These are phyloP conservation scores for Aspergillus carbonarius DNA, from an alignment of 2,329 filamentous ascomycete genomes.

Conservation along the genomic window DNA sequence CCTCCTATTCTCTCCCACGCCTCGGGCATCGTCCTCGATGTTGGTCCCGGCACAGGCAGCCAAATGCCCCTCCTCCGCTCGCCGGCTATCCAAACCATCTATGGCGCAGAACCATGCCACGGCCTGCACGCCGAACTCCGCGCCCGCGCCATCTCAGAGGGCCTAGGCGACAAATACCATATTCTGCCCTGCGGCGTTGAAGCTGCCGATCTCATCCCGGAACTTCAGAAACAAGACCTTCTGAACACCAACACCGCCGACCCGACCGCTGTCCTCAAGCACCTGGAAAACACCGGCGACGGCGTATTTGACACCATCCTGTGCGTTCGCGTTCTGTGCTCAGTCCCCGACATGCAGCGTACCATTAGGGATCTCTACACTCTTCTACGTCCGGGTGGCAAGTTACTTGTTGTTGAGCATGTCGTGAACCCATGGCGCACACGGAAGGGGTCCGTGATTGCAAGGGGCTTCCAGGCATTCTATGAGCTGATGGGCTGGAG, in stretches of 20 bases:
- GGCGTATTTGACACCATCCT: constrained; percentile 56
- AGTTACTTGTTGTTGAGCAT: constrained; percentile 58
- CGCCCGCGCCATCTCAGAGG: constrained; percentile 40
- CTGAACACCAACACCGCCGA: constrained; percentile 20
- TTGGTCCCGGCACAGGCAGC: constrained; percentile 55
- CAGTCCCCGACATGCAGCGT: constrained; percentile 49
- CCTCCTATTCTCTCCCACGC: constrained; percentile 43
- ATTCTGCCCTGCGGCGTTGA: constrained; percentile 52
- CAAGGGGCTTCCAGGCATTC: constrained; percentile 47
- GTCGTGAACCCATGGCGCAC: constrained; percentile 52
- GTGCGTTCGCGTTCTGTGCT: constrained; percentile 56
- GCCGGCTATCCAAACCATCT: constrained; percentile 47
- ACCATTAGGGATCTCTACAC: constrained; percentile 50
- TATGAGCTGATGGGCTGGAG: constrained; percentile 51
- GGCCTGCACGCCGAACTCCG: constrained; percentile 49
- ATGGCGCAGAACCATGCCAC: constrained; percentile 55
- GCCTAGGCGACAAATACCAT: constrained; percentile 50
- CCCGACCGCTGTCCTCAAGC: neutral
- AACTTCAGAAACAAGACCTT: constrained; percentile 45
- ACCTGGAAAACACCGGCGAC: neutral
- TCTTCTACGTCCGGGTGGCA: constrained; percentile 55
- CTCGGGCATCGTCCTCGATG: constrained; percentile 47
- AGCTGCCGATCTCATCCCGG: constrained; percentile 46
- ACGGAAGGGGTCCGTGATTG: constrained; percentile 47
- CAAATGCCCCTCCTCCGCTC: constrained; percentile 49